A percentile compares a stretch with the other conserved stretches of the same genome.
These are phyloP conservation scores for Metarhizium humberi DNA, from an alignment of 2,329 filamentous ascomycete species.

Conservation along the genomic window DNA sequence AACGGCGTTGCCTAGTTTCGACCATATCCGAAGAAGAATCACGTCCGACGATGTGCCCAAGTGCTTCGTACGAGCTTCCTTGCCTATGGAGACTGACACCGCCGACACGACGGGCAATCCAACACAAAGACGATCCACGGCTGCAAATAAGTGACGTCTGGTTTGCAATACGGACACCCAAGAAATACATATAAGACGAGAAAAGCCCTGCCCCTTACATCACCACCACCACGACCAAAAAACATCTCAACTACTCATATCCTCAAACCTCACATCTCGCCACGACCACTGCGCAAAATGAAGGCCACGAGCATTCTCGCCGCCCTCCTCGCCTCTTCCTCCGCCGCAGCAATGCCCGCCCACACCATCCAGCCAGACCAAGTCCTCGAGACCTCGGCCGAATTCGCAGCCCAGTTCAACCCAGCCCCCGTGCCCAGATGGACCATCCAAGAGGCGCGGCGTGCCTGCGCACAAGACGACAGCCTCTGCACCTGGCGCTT, in stretches of 20 bases:
- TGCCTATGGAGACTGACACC: no score
- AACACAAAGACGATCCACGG: background rate
- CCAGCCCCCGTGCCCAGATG: constrained; percentile 25
- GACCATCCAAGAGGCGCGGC: constrained; percentile 31
- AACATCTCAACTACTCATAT: background rate
- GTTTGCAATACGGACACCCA: no score
- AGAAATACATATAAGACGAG: no score
- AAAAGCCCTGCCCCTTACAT: background rate
- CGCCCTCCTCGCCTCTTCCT: constrained; percentile 23
- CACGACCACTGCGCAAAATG: constrained; percentile 19
- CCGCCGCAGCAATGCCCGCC: constrained; percentile 26
- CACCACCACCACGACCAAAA: background rate
- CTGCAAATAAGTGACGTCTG: no score
- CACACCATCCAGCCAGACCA: constrained; percentile 26
- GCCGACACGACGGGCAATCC: no score
- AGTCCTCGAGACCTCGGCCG: constrained; percentile 3
- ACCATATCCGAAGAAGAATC: no score
- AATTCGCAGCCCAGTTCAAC: background rate
- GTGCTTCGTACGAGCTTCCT: no score
- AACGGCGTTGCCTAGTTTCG: no score
- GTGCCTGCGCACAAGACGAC: constrained; percentile 28
- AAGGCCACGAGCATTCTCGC: constrained; percentile 31
- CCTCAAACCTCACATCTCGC: background rate
- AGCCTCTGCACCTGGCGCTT: constrained; percentile 36
- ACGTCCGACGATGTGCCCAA: no score